phyloP scores from a whole-genome alignment of 164 flowering plant genomes.

The Magnolia kwangsiensis region DNA sequence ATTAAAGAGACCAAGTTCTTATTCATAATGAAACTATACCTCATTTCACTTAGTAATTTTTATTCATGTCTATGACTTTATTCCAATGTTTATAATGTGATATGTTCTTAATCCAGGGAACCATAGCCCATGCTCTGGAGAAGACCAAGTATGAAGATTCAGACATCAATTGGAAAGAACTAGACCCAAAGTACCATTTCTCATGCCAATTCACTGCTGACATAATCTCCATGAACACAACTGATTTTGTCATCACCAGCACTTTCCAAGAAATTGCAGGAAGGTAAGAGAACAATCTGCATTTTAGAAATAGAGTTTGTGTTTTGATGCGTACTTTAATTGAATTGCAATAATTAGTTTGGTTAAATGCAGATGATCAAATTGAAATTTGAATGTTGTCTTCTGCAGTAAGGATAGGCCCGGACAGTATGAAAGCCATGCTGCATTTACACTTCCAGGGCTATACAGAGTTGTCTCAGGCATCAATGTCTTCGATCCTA shows the following conservation, averaged over 20 bases:
- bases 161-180: constrained; percentile 77
- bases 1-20: not conserved
- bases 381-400: not conserved
- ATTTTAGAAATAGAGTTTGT: not conserved
- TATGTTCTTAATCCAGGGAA: constrained; percentile 44
- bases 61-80: not conserved
- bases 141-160: constrained; percentile 97
- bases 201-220: constrained; percentile 98
- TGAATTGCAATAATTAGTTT: not conserved
- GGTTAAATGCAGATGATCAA: not conserved
- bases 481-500: constrained; percentile 87
- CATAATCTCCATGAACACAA: constrained; percentile 73
- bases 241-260: constrained; percentile 97
- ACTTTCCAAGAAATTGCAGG: constrained; percentile 97
- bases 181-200: constrained; percentile 83
- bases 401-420: constrained; percentile 70
- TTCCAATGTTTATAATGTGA: not conserved
- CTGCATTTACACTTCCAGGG: constrained; percentile 85
- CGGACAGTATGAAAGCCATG: constrained; percentile 93
- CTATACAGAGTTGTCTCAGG: constrained; percentile 83
- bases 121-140: constrained; percentile 98
- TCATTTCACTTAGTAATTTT: not conserved
- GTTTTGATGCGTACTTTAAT: not conserved
- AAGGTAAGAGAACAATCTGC: constrained; percentile 39
- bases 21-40: not conserved